Evolutionary conservation across 495 filamentous ascomycete genomes (phyloP).

Genomic region (Letharia lupina): DNA sequence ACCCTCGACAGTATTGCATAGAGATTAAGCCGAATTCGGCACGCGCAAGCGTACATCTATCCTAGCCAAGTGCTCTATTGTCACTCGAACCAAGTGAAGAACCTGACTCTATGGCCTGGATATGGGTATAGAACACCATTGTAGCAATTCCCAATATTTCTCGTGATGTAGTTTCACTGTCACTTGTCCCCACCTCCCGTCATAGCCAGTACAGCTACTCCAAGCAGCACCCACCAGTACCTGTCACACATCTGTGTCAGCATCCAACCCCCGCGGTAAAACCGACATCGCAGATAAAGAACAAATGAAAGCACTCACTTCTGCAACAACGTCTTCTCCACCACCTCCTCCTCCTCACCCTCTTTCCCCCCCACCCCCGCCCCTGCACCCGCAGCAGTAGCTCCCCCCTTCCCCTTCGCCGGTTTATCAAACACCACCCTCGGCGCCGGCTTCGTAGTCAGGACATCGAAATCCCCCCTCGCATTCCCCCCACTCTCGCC

Average conservation of each 20-base stretch:
- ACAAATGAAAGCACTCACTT: conserved; percentile 16
- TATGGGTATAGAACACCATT: neutral
- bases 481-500: neutral
- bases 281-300: neutral
- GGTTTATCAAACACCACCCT: conserved; percentile 15
- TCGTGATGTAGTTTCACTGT: neutral
- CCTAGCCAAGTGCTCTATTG: neutral
- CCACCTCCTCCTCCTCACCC: conserved; percentile 14
- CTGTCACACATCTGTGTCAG: conserved; percentile 5
- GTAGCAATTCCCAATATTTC: neutral
- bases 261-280: neutral
- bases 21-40: neutral
- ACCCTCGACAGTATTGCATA: neutral
- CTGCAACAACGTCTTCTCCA: conserved; percentile 24
- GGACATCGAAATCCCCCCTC: conserved; percentile 21
- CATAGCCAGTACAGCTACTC: conserved; percentile 21
- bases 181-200: conserved; percentile 20
- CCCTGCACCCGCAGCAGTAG: neutral
- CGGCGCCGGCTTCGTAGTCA: conserved; percentile 5
- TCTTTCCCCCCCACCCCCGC: neutral
- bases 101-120: neutral
- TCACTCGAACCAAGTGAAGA: neutral
- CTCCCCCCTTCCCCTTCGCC: neutral
- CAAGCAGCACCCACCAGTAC: conserved; percentile 25
- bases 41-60: neutral